Base-by-base conservation (phyloP, 2,329 filamentous ascomycete genomes). In the Arthrinium puccinioides region DNA sequence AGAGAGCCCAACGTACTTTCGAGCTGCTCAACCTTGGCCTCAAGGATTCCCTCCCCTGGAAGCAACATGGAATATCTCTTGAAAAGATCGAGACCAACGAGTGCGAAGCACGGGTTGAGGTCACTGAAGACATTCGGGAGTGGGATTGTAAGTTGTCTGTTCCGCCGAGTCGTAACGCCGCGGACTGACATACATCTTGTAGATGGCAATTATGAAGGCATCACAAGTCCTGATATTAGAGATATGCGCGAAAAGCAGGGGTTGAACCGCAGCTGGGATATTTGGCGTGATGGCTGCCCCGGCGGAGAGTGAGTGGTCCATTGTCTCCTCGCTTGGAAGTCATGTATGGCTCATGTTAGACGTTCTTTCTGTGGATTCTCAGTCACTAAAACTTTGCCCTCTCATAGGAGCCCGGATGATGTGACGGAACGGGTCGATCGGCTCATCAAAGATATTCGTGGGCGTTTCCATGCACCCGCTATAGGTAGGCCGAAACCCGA, bases 231-330 rank as follows among this genome's bases (percentile, higher is more conserved):
- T 13, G 69, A 87, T 47, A 94, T 94, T 54, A 69, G 74, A 35
- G 67, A 70, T 36, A 52, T 64, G 47, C 73, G 74, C 35, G 67
- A 63, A 42, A 65, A 72, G 50, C 65, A 76, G 41, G 84, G 84
- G 7, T 63, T 73, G 15, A 47, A 66, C 27, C 69, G 65, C 4
- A 58, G 63, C 18, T 94, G 87, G 87, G 84, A 92, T 62, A 94
- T 94, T 46, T 94, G 87, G 87, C 69, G 67, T n/a, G 87, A 94
- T 55, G 87, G 87, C 0, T 94, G 87, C 60, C 83, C 82, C 2
- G 84, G 81, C 4, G 88, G 88, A 57, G 87, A 94, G 82, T 85
- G 62, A 59, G 78, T 71, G n/a, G 27, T 15, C 10, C 4, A 11
- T 21, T 18, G 16, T 26, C 40, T n/a, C 6, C 16, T 9, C 27